These are phyloP conservation scores for Thalia dealbata DNA, from an alignment of 176 grass and related monocot species.

Conservation along the genomic window DNA sequence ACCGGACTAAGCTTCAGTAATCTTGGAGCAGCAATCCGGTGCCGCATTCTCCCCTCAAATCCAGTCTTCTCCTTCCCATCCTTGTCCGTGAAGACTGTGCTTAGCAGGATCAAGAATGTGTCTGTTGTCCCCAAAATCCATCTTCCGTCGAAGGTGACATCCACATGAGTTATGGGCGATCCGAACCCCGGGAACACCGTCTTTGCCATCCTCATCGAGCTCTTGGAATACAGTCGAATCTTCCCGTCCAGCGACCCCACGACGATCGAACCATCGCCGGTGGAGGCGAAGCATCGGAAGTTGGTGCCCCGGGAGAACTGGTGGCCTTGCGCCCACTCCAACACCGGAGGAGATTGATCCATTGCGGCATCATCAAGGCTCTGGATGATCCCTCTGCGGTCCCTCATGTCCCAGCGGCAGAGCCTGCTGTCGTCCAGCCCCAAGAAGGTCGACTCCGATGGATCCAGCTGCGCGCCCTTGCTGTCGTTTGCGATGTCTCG, in stretches of 20 bases:
- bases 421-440: constrained; percentile 66
- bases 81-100: constrained; percentile 84
- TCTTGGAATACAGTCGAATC: constrained; percentile 79
- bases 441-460: constrained; percentile 76
- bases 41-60: constrained; percentile 69
- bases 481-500: constrained; percentile 78
- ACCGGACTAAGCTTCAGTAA: constrained; percentile 75
- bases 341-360: constrained; percentile 39
- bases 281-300: constrained; percentile 75
- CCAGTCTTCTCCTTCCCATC: constrained; percentile 83
- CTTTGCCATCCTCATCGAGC: constrained; percentile 99
- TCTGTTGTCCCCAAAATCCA: constrained; percentile 86
- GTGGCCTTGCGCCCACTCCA: constrained; percentile 87
- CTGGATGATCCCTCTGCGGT: constrained; percentile 68
- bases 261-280: constrained; percentile 83
- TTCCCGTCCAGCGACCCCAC: constrained; percentile 92
- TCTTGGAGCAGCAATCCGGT: constrained; percentile 82
- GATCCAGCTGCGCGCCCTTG: constrained; percentile 80
- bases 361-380: constrained; percentile 34
- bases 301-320: constrained; percentile 81
- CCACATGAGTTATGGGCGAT: constrained; percentile 77
- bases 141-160: constrained; percentile 80
- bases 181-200: constrained; percentile 92
- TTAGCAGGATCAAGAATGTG: constrained; percentile 65
- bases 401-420: constrained; percentile 78